Conservation (phyloP, 2,329 filamentous ascomycete genomes). For the Fusarium mangiferae region DNA sequence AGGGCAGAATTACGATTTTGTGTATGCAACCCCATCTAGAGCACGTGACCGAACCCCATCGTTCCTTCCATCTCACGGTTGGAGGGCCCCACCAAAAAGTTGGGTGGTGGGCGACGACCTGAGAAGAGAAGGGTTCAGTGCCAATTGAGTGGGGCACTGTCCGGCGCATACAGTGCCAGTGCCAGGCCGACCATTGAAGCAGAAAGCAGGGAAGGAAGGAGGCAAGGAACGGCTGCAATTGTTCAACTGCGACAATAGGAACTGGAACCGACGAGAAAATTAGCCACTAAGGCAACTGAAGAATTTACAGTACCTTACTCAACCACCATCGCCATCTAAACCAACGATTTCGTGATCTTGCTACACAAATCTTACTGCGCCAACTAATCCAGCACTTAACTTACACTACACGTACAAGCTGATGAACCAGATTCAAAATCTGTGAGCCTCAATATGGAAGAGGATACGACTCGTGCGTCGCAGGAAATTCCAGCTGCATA, state of each 20-base stretch:
- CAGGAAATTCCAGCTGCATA: conserved; percentile 42
- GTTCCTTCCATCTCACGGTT: neutral
- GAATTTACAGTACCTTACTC: neutral
- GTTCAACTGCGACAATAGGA: conserved; percentile 5
- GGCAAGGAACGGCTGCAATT: conserved; percentile 22
- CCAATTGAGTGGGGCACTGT: neutral
- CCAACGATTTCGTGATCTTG: neutral
- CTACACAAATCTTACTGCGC: neutral
- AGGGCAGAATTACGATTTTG: conserved; percentile 45
- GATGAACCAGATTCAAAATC: neutral
- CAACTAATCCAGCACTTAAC: conserved; percentile 35
- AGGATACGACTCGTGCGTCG: neutral
- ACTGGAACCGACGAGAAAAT: neutral
- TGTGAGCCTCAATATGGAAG: conserved; percentile 33
- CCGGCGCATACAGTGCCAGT: neutral
- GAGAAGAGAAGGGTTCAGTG: neutral
- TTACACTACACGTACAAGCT: conserved; percentile 31
- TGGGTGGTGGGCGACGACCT: conserved; percentile 2
- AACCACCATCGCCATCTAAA: neutral
- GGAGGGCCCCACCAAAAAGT: neutral
- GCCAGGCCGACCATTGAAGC: neutral
- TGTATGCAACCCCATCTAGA: conserved; percentile 46
- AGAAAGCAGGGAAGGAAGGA: neutral
- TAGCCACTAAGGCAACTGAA: neutral
- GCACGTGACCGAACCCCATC: neutral